Evolutionary conservation across 768 basidiomycete genomes (phyloP).

Genomic region (Dacryopinax spathularia): DNA sequence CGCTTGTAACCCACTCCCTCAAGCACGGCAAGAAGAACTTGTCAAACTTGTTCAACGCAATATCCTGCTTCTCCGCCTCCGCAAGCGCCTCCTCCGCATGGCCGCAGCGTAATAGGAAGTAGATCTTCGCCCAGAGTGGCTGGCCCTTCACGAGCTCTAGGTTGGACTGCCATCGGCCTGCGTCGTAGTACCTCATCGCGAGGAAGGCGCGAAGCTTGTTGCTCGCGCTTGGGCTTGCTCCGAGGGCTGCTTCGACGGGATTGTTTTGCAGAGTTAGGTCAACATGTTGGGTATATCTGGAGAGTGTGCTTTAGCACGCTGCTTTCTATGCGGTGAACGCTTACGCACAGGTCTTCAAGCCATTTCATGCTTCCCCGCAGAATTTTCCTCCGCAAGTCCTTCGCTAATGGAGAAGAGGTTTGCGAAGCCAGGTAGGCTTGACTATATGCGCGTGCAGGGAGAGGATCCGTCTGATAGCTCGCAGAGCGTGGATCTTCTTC

Average conservation of each 20-base stretch:
- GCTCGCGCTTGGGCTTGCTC: slow-evolving; percentile 77
- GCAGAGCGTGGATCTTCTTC: background rate
- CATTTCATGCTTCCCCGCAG: slow-evolving; percentile 64
- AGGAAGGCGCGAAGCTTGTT: slow-evolving; percentile 87
- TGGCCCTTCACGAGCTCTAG: slow-evolving; percentile 65
- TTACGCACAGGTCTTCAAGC: slow-evolving; percentile 59
- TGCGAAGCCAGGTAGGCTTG: background rate
- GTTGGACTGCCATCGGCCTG: slow-evolving; percentile 53
- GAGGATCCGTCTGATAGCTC: background rate
- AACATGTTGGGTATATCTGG: slow-evolving; percentile 30
- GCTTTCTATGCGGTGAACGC: background rate
- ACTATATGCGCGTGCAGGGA: background rate
- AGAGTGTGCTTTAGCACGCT: too few relatives aligned
- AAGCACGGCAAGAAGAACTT: slow-evolving; percentile 70
- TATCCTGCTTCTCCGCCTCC: slow-evolving; percentile 55
- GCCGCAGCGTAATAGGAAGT: slow-evolving; percentile 79
- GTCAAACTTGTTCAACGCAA: slow-evolving; percentile 62
- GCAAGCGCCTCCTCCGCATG: slow-evolving; percentile 66
- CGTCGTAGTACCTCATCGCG: slow-evolving; percentile 61
- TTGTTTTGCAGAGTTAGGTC: slow-evolving; percentile 69
- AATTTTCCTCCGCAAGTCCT: slow-evolving; percentile 53
- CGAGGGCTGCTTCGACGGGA: slow-evolving; percentile 71
- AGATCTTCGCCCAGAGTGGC: slow-evolving; percentile 88
- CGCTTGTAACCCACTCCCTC: slow-evolving; percentile 66
- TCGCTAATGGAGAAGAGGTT: slow-evolving; percentile 41